Conservation (phyloP, 2,329 filamentous ascomycete genomes). For the Xylaria sp. region DNA sequence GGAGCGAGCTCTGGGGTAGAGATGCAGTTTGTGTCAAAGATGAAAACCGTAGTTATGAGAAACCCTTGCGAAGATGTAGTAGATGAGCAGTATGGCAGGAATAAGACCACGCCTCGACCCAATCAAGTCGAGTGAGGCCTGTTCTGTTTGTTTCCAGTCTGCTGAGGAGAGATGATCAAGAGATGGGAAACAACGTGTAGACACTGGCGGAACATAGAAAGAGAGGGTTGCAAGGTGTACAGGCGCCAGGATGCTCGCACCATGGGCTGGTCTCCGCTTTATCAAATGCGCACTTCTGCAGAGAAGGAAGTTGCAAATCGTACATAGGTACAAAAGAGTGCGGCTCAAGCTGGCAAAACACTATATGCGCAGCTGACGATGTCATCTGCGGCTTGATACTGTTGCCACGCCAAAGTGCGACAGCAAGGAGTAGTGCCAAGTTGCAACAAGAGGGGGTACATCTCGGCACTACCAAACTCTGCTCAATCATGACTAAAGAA, state of each 20-base stretch:
- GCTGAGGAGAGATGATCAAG: background rate
- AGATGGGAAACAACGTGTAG: background rate
- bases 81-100: background rate
- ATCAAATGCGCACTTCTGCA: background rate
- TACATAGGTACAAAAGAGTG: slow-evolving; percentile 27
- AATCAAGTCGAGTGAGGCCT: background rate
- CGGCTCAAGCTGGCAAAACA: background rate
- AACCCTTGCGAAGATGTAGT: background rate
- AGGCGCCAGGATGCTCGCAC: background rate
- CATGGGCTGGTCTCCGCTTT: background rate
- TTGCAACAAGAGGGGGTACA: background rate
- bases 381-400: slow-evolving; percentile 21
- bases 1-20: background rate
- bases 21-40: background rate
- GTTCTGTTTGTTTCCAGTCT: background rate
- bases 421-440: slow-evolving; percentile 8
- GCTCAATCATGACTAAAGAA: background rate
- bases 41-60: background rate
- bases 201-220: background rate
- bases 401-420: slow-evolving; percentile 18
- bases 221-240: background rate
- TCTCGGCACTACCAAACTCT: background rate
- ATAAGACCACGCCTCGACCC: background rate
- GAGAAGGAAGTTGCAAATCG: slow-evolving; percentile 13
- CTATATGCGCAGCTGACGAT: slow-evolving; percentile 13